Base-by-base conservation (phyloP, 495 filamentous ascomycete genomes). In the Hypoxylon fuscum region DNA sequence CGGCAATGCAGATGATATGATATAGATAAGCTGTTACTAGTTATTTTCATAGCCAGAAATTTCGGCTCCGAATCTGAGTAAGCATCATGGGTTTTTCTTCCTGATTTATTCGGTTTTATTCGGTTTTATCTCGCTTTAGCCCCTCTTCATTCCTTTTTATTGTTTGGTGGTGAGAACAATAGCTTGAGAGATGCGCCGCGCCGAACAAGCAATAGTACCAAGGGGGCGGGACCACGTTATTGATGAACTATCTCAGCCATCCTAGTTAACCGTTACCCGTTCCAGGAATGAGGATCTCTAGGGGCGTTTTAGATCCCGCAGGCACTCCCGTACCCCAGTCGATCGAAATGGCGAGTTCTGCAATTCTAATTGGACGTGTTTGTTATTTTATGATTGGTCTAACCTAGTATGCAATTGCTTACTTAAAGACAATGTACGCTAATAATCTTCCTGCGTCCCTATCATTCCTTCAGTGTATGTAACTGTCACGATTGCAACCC, bases 291-390 rank as follows among this genome's bases (percentile, higher is more conserved):
- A 29, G 20, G 38, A 50, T 51, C 46, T 37, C 5, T n/a, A 12
- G 11, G 25, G 8, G 29, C 37, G 25, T 48, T 20, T 51, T 59
- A 51, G 55, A 50, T 58, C 45, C 44, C 37, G 52, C 51, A 15
- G 5, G 23, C 50, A 22, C 41, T 20, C 11, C 2, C 23, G 10
- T 46, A 17, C 42, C 38, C 51, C 20, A 18, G 22, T 14, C 35
- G 8, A 14, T 12, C 27, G 14, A 46, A 8, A 37, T 46, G 42
- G 41, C 37, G 41, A 15, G 32, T 14, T 12, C 15, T 23, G 20
- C 12, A 20, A 35, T 46, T 11, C 41, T 37, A 17, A 53, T 53
- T 53, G 50, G 50, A 32, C 27, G 17, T 15, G n/a, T 32, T 25
- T 15, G 38, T 8, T 2, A 14, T 14, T 14, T n/a, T n/a, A n/a